Evolutionary conservation across 768 basidiomycete genomes (phyloP).

Genomic region (Wakefieldia striispora): DNA sequence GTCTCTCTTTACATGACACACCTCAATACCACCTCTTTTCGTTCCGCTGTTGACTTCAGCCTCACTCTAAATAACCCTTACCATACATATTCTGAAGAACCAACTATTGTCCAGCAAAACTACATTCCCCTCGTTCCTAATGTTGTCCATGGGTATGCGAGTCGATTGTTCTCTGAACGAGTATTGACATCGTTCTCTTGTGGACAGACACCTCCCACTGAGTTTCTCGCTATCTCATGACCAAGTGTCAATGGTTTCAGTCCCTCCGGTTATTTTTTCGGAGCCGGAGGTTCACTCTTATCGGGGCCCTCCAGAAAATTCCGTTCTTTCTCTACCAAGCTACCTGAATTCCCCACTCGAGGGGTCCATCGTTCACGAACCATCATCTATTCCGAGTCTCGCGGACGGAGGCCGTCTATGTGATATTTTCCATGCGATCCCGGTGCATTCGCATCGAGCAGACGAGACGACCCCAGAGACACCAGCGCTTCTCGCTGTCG

Average conservation of each 20-base stretch:
- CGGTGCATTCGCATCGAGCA: not conserved
- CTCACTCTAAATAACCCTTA: not conserved
- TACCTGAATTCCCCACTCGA: not conserved
- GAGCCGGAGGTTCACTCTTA: not conserved
- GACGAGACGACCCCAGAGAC: not conserved
- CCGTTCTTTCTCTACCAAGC: not conserved
- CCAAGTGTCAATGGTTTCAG: not conserved
- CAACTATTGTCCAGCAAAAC: not conserved
- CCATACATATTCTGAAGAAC: not conserved
- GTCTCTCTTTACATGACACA: not conserved
- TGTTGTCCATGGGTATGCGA: constrained; percentile 2
- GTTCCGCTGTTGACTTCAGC: not conserved
- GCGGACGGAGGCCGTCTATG: not conserved
- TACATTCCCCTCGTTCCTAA: not conserved
- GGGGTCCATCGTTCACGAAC: not conserved
- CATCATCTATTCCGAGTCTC: not conserved
- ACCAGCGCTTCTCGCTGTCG: not conserved
- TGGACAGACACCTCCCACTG: not conserved
- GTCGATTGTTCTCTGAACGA: not conserved
- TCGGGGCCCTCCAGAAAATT: not conserved
- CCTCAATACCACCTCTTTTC: not conserved
- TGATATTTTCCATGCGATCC: not conserved
- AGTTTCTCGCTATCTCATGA: not conserved
- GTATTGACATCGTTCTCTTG: not conserved
- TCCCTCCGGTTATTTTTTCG: not conserved